Evolutionary conservation across 768 basidiomycete species (phyloP).

Genomic region (Candolleomyces aberdarensis): DNA sequence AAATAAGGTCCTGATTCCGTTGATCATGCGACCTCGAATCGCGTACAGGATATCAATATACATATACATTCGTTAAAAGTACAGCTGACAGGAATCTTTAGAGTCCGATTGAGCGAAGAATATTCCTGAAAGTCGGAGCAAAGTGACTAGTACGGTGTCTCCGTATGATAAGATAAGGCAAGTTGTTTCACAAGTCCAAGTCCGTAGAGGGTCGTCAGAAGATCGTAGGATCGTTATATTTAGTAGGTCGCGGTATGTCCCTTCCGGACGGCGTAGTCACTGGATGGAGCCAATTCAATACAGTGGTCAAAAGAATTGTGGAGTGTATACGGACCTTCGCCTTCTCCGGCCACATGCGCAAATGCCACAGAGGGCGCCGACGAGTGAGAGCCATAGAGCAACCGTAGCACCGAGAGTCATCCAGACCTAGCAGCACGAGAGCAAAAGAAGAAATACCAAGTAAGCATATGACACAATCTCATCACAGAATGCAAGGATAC

Average conservation of each 20-base stretch:
- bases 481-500: constrained; percentile 12
- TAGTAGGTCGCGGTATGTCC: not conserved
- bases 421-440: constrained; percentile 39
- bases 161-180: too few species aligned
- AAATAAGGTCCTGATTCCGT: too few species aligned
- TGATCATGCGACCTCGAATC: too few species aligned
- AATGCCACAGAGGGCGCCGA: constrained; percentile 22
- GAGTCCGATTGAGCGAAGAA: too few species aligned
- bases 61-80: too few species aligned
- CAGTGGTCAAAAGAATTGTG: not conserved
- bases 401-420: constrained; percentile 50
- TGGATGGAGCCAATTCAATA: not conserved
- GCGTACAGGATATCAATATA: too few species aligned
- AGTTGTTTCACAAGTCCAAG: too few species aligned
- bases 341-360: constrained; percentile 22
- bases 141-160: too few species aligned
- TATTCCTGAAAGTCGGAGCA: too few species aligned
- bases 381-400: constrained; percentile 43
- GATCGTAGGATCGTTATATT: not conserved
- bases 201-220: not conserved
- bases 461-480: not conserved
- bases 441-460: not conserved
- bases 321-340: constrained; percentile 14
- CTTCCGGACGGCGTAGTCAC: not conserved
- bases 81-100: too few species aligned